Conservation (phyloP, 345 rosid genomes). For the Heritiera fomes region DNA sequence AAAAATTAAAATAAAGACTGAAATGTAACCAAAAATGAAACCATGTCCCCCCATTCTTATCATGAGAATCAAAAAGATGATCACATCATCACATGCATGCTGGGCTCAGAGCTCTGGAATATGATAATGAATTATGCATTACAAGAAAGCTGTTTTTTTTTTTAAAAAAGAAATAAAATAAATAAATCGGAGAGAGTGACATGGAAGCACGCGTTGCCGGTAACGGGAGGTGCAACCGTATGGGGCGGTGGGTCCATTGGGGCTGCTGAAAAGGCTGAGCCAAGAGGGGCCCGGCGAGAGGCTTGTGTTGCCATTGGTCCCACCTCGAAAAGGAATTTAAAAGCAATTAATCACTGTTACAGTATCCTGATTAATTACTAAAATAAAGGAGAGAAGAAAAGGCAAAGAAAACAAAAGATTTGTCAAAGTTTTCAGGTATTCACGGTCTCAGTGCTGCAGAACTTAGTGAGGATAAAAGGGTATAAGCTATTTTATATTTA, state of each 20-base stretch:
- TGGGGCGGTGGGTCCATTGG: conserved; percentile 71
- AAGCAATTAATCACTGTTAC: conserved; percentile 14
- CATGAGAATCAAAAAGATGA: conserved; percentile 13
- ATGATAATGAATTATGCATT: conserved; percentile 24
- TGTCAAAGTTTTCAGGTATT: conserved; percentile 18
- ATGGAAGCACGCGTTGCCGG: conserved; percentile 88
- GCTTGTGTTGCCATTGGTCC: conserved; percentile 31
- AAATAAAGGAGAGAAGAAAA: conserved; percentile 10
- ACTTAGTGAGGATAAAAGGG: neutral
- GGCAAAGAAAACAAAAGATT: conserved; percentile 10
- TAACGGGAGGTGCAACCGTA: conserved; percentile 64
- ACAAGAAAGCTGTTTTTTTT: neutral
- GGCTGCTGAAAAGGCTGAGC: conserved; percentile 44
- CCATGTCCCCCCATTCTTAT: conserved; percentile 37
- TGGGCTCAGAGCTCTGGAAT: conserved; percentile 24
- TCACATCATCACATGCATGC: conserved; percentile 33
- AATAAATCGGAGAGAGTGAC: conserved; percentile 38
- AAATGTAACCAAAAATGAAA: conserved; percentile 11
- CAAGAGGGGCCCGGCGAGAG: neutral
- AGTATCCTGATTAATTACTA: too few relatives aligned
- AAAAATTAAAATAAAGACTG: too few relatives aligned
- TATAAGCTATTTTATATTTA: neutral
- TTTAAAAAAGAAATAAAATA: too few relatives aligned
- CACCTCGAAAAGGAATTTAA: conserved; percentile 21
- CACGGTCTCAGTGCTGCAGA: neutral